Evolutionary conservation across 2,329 filamentous ascomycete species (phyloP).

Genomic region (Microdochium nivale): DNA sequence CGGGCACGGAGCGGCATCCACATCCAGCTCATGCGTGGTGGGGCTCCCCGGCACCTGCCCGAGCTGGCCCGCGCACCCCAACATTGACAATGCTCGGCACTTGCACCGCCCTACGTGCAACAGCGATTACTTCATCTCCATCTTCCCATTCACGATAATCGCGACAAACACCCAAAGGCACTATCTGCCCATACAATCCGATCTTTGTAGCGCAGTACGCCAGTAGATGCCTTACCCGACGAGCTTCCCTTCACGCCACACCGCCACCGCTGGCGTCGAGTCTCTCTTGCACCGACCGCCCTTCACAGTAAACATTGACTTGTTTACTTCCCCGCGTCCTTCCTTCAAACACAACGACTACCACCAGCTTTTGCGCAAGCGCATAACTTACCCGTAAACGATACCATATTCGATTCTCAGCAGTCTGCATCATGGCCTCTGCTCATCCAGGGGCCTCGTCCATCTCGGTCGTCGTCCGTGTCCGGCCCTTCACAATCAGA

Average conservation of each 20-base stretch:
- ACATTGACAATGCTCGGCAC: neutral
- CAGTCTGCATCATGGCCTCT: constrained; percentile 18
- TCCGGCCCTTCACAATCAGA: constrained; percentile 71
- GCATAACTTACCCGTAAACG: neutral
- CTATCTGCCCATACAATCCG: neutral
- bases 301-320: neutral
- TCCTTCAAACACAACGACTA: neutral
- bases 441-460: constrained; percentile 43
- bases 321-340: neutral
- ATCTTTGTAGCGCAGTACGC: neutral
- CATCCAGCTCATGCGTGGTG: neutral
- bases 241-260: neutral
- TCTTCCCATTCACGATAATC: neutral
- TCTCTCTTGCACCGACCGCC: neutral
- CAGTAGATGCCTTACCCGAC: neutral
- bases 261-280: neutral
- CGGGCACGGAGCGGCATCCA: neutral
- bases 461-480: constrained; percentile 56
- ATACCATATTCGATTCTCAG: neutral
- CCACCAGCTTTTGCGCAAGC: neutral
- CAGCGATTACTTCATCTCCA: neutral
- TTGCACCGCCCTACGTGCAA: too few species aligned
- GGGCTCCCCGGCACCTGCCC: neutral
- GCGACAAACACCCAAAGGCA: neutral
- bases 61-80: neutral